Base-by-base conservation (phyloP, 352 stramenopile species). In the Pythium phragmiticola region DNA sequence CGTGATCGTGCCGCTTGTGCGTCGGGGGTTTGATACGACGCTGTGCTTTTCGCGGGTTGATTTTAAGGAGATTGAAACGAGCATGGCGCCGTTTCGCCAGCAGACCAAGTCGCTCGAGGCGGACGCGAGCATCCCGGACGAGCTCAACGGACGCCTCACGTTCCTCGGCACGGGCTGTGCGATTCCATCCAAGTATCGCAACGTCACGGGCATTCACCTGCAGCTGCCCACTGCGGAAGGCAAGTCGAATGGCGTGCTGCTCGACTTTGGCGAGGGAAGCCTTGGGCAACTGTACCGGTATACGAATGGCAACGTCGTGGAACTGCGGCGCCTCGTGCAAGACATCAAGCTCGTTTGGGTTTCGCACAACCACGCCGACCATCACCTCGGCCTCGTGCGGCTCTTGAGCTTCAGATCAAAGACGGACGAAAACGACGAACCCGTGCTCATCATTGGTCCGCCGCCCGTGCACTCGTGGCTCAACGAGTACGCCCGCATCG, bases 131-230 rank as follows among this genome's bases (percentile, higher is more conserved):
- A 64, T 60, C 39, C 39, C 47, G 2, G n/a, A 62, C 7, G 65
- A 54, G 11, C 43, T 64, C 0, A 50, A 66, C 28, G 65, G 81
- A 4, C 72, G 76, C 0, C 80, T 99, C 60, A 95, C 93, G 13
- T 99, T 99, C 63, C 84, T 98, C 1, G 97, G 97, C 23, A 99
- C 97, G 0, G 97, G 97, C 0, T 98, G 92, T 23, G 97, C 97
- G 28, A 92, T 99, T 28, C 97, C 97, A 39, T 99, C 95, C 63
- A 99, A 99, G 75, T 98, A 99, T 70, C 89, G 97, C 58, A 99
- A 99, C 77, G 97, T 99, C 37, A 98, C 89, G 2, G 93, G 93
- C 39, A 99, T 98, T 65, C 96, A 97, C 64, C 46, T 98, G 16
- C 73, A 89, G 67, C 58, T 97, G 7, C 72, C 68, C 13, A 23